Percentiles rank a stretch among this genome's conserved stretches.
Evolutionary conservation across 768 basidiomycete genomes (phyloP).

Genomic region (Tricholoma sp.): DNA sequence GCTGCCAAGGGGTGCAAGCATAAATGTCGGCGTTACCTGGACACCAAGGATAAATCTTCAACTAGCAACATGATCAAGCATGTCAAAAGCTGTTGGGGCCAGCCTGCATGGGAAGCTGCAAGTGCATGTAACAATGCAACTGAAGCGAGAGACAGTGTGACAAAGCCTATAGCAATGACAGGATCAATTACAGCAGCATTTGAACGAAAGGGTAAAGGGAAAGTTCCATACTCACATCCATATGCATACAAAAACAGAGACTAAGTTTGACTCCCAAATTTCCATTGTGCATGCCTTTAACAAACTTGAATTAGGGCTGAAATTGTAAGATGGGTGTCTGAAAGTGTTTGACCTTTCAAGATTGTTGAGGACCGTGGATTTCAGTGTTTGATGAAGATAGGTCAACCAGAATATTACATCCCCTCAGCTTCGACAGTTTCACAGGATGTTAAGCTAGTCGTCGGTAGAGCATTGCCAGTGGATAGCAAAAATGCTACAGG

Average conservation of each 20-base stretch:
- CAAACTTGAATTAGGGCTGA: conserved; percentile 2
- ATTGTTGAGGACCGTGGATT: too few relatives aligned
- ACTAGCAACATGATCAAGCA: conserved; percentile 6
- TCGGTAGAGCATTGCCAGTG: neutral
- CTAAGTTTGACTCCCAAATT: too few relatives aligned
- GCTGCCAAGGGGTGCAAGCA: conserved; percentile 6
- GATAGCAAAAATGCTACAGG: conserved; percentile 8
- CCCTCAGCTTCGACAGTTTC: conserved; percentile 1
- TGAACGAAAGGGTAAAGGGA: conserved; percentile 2
- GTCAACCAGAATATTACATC: too few relatives aligned
- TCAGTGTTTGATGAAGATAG: too few relatives aligned
- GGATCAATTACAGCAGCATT: conserved; percentile 4
- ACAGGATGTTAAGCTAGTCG: conserved; percentile 4
- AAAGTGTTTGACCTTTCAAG: neutral
- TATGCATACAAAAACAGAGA: neutral
- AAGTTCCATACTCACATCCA: conserved; percentile 9
- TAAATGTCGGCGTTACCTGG: conserved; percentile 4
- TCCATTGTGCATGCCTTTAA: too few relatives aligned
- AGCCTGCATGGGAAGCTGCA: neutral
- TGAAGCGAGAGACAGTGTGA: conserved; percentile 1
- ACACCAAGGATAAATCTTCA: conserved; percentile 7
- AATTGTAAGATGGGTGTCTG: conserved; percentile 2
- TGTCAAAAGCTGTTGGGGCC: neutral
- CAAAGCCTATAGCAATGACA: neutral
- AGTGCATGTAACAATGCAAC: neutral